Conservation (phyloP, 1,284 basidiomycete genomes). For the Xanthoconium separans region DNA sequence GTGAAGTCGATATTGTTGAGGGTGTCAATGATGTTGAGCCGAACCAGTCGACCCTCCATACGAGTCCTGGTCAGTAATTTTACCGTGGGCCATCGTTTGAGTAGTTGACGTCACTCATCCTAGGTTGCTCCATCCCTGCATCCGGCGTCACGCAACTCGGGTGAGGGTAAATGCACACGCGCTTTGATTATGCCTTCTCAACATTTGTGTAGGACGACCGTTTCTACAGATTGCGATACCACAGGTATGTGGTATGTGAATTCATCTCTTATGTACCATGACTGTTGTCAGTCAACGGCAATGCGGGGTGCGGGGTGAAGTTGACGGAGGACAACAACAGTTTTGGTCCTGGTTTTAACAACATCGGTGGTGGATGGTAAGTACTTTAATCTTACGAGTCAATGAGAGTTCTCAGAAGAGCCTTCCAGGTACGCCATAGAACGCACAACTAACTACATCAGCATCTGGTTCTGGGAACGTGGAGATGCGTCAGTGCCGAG, state of each 20-base stretch:
- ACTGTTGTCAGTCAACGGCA: slow-evolving; percentile 32
- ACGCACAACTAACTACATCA: slow-evolving; percentile 34
- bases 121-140: slow-evolving; percentile 26
- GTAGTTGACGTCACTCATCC: not conserved
- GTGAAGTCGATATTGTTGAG: slow-evolving; percentile 41
- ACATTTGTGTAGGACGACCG: slow-evolving; percentile 10
- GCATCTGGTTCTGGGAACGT: slow-evolving; percentile 44
- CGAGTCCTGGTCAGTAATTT: slow-evolving; percentile 33
- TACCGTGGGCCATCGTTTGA: not conserved
- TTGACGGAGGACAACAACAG: slow-evolving; percentile 35
- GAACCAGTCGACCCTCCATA: slow-evolving; percentile 44
- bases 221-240: slow-evolving; percentile 36
- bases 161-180: slow-evolving; percentile 6
- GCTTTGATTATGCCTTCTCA: slow-evolving; percentile 7
- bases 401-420: not conserved
- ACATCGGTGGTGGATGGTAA: slow-evolving; percentile 41
- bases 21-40: slow-evolving; percentile 37
- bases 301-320: slow-evolving; percentile 47
- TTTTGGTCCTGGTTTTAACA: slow-evolving; percentile 44
- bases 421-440: slow-evolving; percentile 39
- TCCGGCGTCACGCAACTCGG: slow-evolving; percentile 24
- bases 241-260: slow-evolving; percentile 16
- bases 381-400: not conserved
- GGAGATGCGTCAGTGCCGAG: slow-evolving; percentile 28
- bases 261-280: not conserved